Percentiles rank a stretch among this genome's conserved stretches.
phyloP scores from a whole-genome alignment of 306 rosid genomes.

The Canavalia gladiata region DNA sequence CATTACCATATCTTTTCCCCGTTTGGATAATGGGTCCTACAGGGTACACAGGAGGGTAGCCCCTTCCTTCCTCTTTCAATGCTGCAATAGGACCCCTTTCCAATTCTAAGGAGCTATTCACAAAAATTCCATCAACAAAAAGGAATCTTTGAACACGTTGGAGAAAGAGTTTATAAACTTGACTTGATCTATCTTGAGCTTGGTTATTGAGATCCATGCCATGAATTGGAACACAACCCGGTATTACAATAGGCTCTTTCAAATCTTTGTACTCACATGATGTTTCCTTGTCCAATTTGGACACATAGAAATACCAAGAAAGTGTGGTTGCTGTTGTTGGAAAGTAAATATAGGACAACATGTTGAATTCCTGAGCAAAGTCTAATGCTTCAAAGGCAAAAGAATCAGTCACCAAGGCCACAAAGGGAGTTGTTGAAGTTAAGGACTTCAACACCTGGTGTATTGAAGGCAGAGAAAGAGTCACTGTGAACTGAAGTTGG shows the following conservation, averaged over 20 bases:
- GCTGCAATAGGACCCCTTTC: conserved; percentile 33
- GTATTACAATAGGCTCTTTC: not conserved
- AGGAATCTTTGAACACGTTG: not conserved
- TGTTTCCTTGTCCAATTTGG: conserved; percentile 39
- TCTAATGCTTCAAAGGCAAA: conserved; percentile 2
- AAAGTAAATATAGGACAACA: conserved; percentile 33
- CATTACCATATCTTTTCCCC: not conserved
- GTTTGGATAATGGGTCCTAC: conserved; percentile 35
- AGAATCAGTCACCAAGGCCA: conserved; percentile 35
- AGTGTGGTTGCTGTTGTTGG: conserved; percentile 15
- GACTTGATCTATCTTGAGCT: conserved; percentile 11
- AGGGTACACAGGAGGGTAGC: conserved; percentile 8
- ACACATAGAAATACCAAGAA: not conserved
- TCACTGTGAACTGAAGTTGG: not conserved
- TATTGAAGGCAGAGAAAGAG: conserved; percentile 30
- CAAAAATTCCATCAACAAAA: conserved; percentile 33
- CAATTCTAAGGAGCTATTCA: conserved; percentile 43
- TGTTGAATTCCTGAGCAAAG: conserved; percentile 33
- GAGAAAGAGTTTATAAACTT: not conserved
- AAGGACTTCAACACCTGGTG: conserved; percentile 15
- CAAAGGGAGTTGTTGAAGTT: not conserved
- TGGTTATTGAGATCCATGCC: not conserved
- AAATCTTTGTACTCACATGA: conserved; percentile 41
- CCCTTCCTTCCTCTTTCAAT: not conserved
- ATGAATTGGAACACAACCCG: conserved; percentile 41